Evolutionary conservation across 2,329 filamentous ascomycete genomes (phyloP), one percentile per base, ranked within the genome.

Genomic region (Hymenoscyphus fraxineus): DNA sequence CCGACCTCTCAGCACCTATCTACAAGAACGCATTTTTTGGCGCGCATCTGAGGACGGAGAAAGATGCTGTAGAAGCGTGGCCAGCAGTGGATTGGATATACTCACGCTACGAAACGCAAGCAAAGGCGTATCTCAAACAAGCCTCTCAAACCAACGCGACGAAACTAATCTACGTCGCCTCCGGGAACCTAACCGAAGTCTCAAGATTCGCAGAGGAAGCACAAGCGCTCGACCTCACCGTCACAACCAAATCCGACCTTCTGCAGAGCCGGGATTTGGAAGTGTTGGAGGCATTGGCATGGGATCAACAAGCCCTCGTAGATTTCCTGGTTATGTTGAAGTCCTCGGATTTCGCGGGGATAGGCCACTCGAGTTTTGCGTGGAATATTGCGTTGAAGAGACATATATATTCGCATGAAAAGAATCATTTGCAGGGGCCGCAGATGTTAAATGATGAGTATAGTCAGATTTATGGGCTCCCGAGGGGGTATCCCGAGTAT

Each of bases 281-380:
- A 10, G 65, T 65, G 13, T 70, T 83, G 12, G 61, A 75, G 4
- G 57, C 44, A 15, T 69, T 83, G 57, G 76, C 72, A 1, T 81
- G 77, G 76, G 80, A 82, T 69, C 81, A 83, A 73, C 78, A 79
- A 59, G 78, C 76, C 0, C 69, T 83, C 22, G 77, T 83, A 2
- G 82, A 84, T 71, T 83, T 79, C 69, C 79, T 83, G 67, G 76
- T 84, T 3, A 70, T 83, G 70, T 70, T 78, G 62, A 73, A 78
- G n/a, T 76, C 78, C 5, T 76, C 75, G 10, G 70, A 77, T 7
- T 77, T 83, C 63, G 75, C 76, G 1, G 81, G 81, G 0, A 72
- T 78, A 19, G 76, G 77, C 12, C 76, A 77, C 70, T 81, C 78
- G 66, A 78, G 74, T 68, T 81, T 82, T 62, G 75, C 77, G 13